Percentiles rank a stretch among this genome's conserved stretches.
These are phyloP conservation scores for Saccharomycopsis phalli DNA, from an alignment of 1,139 yeast genomes.

Conservation along the genomic window DNA sequence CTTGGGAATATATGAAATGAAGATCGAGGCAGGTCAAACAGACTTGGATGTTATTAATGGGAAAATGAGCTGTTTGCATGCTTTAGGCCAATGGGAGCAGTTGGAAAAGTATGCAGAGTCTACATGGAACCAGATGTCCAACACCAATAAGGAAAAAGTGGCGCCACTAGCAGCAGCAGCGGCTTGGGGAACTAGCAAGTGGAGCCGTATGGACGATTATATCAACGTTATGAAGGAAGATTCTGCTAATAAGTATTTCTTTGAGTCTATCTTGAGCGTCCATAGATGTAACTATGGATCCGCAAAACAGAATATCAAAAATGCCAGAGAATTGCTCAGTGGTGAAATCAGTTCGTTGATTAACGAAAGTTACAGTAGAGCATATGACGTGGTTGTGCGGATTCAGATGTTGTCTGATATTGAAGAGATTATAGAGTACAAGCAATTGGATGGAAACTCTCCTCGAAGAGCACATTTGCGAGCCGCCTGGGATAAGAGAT, in stretches of 20 bases:
- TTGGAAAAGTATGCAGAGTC: constrained; percentile 77
- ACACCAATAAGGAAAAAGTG: constrained; percentile 70
- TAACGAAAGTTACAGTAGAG: constrained; percentile 93
- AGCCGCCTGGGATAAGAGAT: constrained; percentile 88
- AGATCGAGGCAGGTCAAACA: constrained; percentile 26
- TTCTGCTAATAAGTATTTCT: constrained; percentile 91
- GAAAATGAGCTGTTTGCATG: constrained; percentile 95
- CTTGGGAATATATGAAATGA: constrained; percentile 70
- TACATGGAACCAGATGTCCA: constrained; percentile 67
- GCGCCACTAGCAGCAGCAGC: constrained; percentile 99
- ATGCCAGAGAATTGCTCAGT: constrained; percentile 81
- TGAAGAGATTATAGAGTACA: constrained; percentile 88
- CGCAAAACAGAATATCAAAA: constrained; percentile 68
- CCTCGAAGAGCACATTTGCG: constrained; percentile 73
- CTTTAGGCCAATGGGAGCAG: constrained; percentile 97
- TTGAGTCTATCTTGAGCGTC: constrained; percentile 77
- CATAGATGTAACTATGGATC: constrained; percentile 82
- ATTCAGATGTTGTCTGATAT: constrained; percentile 96
- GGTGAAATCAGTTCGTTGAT: constrained; percentile 93
- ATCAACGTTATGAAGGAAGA: constrained; percentile 84
- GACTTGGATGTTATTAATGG: constrained; percentile 82
- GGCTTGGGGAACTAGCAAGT: constrained; percentile 96
- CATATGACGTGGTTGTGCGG: constrained; percentile 92
- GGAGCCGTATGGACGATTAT: constrained; percentile 94
- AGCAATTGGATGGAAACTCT: constrained; percentile 72